Evolutionary conservation across 805 yeast genomes (phyloP).

Genomic region (Yamadazyma phyllophila): DNA sequence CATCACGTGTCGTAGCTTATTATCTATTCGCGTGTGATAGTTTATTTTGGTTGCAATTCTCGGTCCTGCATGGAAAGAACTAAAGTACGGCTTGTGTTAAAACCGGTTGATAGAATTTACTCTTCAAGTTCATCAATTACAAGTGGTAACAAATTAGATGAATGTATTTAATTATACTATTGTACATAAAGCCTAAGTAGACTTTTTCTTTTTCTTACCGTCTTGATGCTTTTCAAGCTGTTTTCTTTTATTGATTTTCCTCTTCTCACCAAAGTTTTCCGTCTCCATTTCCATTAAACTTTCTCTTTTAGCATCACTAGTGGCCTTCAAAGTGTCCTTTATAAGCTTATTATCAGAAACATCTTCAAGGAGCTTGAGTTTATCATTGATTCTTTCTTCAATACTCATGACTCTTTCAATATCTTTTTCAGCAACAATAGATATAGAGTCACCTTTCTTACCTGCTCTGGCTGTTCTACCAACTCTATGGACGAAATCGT

Average conservation of each 20-base stretch:
- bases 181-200: neutral
- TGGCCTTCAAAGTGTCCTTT: slow-evolving; percentile 63
- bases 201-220: slow-evolving; percentile 9
- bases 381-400: slow-evolving; percentile 77
- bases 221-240: neutral
- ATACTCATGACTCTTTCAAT: slow-evolving; percentile 77
- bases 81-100: neutral
- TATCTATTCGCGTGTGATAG: neutral
- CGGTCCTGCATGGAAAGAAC: neutral
- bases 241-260: slow-evolving; percentile 47
- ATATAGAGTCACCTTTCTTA: slow-evolving; percentile 75
- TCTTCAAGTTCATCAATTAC: no score
- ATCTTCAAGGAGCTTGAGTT: slow-evolving; percentile 71
- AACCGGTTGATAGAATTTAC: no score
- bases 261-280: slow-evolving; percentile 80
- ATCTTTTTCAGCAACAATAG: slow-evolving; percentile 84
- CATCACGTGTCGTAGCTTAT: no score
- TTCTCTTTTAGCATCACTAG: slow-evolving; percentile 84
- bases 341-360: slow-evolving; percentile 78
- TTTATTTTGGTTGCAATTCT: neutral
- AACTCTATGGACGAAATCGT: slow-evolving; percentile 93
- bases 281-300: slow-evolving; percentile 91
- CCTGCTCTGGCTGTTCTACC: slow-evolving; percentile 99
- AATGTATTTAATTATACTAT: no score
- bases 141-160: no score